These are phyloP conservation scores for Penicillium brevicompactum DNA, from an alignment of 2,329 filamentous ascomycete species.

Conservation along the genomic window DNA sequence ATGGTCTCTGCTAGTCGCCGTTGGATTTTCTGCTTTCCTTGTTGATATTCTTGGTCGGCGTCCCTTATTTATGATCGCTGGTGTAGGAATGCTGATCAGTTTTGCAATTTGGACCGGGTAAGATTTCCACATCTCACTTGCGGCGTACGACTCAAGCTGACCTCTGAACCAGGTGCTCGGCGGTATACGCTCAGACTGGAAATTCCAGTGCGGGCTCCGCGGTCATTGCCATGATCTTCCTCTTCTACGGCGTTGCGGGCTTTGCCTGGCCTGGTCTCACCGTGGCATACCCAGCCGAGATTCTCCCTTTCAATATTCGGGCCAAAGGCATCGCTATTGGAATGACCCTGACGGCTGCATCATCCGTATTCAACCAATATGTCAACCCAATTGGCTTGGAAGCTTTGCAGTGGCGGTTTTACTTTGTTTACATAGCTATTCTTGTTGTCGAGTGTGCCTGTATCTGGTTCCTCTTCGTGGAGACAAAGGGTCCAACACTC, in stretches of 20 bases:
- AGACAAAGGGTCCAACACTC: slow-evolving; percentile 38
- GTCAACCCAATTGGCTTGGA: slow-evolving; percentile 18
- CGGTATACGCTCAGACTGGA: slow-evolving; percentile 13
- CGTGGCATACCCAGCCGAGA: slow-evolving; percentile 21
- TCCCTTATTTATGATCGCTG: slow-evolving; percentile 6
- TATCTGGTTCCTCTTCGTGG: slow-evolving; percentile 32
- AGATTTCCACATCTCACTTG: background rate
- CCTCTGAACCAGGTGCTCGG: slow-evolving; percentile 5
- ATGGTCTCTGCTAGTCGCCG: slow-evolving; percentile 24
- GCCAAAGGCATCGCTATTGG: slow-evolving; percentile 11
- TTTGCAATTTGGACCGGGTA: slow-evolving; percentile 20
- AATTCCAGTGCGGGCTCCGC: slow-evolving; percentile 15
- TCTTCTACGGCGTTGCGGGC: slow-evolving; percentile 32
- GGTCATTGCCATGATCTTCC: slow-evolving; percentile 15
- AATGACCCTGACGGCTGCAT: background rate
- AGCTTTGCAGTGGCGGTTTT: slow-evolving; percentile 20
- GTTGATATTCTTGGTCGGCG: slow-evolving; percentile 13
- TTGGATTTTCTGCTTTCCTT: slow-evolving; percentile 26
- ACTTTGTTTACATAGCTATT: slow-evolving; percentile 20
- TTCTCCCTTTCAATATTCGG: slow-evolving; percentile 36
- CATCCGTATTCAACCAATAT: slow-evolving; percentile 11
- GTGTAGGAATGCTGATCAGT: slow-evolving; percentile 11
- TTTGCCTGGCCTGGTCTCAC: slow-evolving; percentile 24
- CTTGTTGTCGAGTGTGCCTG: slow-evolving; percentile 30
- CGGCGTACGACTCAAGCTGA: background rate